Conservation (phyloP, 2,329 filamentous ascomycete genomes). For the Lasiodiplodia citricola region DNA sequence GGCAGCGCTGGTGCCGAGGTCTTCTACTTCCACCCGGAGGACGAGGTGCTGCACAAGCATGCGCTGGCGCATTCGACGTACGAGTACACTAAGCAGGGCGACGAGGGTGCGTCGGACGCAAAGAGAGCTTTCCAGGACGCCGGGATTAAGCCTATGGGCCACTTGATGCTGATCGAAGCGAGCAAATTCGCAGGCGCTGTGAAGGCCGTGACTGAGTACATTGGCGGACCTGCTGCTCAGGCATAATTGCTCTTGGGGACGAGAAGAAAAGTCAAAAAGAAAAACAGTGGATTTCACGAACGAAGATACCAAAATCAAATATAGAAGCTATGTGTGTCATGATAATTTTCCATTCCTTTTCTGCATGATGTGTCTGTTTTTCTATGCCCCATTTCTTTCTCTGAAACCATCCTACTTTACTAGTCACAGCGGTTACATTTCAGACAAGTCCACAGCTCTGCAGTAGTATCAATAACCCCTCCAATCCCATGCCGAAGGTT, state of each 20-base stretch:
- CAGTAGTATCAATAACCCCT: neutral
- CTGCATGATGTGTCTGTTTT: neutral
- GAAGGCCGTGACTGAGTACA: conserved; percentile 75
- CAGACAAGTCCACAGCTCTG: neutral
- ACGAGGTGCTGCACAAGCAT: conserved; percentile 83
- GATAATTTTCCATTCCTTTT: neutral
- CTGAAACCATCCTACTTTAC: neutral
- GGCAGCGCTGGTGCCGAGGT: conserved; percentile 54
- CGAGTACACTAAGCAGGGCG: conserved; percentile 77
- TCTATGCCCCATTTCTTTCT: neutral
- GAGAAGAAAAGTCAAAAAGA: neutral
- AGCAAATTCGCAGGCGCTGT: conserved; percentile 76
- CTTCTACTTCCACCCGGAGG: conserved; percentile 96
- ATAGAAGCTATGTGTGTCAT: neutral
- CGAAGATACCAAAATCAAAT: neutral
- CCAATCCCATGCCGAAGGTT: neutral
- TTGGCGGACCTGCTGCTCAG: conserved; percentile 45
- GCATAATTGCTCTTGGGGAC: neutral
- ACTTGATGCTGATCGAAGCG: conserved; percentile 85
- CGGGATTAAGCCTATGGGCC: conserved; percentile 83
- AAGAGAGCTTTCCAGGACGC: conserved; percentile 94
- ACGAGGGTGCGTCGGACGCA: conserved; percentile 83
- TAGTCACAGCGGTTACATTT: neutral
- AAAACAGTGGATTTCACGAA: neutral
- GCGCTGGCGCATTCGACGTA: conserved; percentile 73